Percentiles rank a stretch among this genome's conserved stretches.
Conservation (phyloP, 169 alveolate genomes). For the Plasmodium knowlesi region DNA sequence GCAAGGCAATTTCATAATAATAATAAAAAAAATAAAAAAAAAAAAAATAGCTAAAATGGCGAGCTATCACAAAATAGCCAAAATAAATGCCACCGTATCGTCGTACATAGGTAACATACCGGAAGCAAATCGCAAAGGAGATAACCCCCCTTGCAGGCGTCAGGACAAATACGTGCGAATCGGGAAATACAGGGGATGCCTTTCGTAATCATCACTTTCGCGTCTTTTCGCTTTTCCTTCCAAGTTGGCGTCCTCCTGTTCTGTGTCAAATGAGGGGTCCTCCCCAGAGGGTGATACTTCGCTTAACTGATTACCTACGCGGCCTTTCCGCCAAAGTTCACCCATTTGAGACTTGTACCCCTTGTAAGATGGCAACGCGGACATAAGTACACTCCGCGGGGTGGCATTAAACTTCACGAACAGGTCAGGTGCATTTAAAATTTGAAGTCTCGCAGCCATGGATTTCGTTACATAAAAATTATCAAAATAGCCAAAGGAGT, state of each 20-base stretch:
- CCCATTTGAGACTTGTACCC: constrained; percentile 37
- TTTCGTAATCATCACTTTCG: constrained; percentile 5
- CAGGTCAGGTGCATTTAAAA: constrained; percentile 67
- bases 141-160: background rate
- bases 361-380: constrained; percentile 73
- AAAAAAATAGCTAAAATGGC: constrained; percentile 11
- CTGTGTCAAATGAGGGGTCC: background rate
- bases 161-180: constrained; percentile 43
- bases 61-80: background rate
- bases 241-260: background rate
- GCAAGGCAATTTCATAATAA: too few species aligned
- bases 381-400: constrained; percentile 41
- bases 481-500: constrained; percentile 71
- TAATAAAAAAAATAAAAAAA: constrained; percentile 23
- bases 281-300: background rate
- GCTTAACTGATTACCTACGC: background rate
- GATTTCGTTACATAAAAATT: constrained; percentile 67
- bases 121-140: background rate
- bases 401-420: constrained; percentile 61
- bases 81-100: background rate
- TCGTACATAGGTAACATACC: background rate
- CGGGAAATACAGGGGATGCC: constrained; percentile 41
- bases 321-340: background rate
- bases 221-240: background rate
- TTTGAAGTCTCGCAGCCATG: constrained; percentile 74